phyloP scores from a whole-genome alignment of 352 stramenopile genomes.

The Phytophthora boehmeriae region DNA sequence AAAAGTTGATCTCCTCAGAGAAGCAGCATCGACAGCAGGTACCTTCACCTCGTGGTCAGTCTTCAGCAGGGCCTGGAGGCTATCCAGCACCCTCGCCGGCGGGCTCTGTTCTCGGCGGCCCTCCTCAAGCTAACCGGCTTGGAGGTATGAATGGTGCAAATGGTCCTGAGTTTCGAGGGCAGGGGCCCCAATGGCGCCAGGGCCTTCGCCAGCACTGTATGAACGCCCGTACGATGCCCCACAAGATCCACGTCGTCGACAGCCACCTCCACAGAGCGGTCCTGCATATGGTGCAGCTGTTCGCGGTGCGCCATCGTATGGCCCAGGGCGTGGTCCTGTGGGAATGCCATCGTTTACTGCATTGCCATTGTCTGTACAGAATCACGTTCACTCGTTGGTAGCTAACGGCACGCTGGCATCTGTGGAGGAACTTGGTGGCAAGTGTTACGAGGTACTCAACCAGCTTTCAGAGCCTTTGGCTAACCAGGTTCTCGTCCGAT shows the following conservation, averaged over 20 bases:
- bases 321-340: constrained; percentile 24
- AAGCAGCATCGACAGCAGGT: constrained; percentile 38
- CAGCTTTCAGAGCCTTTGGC: constrained; percentile 75
- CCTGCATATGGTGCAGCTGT: constrained; percentile 23
- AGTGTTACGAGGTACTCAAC: constrained; percentile 83
- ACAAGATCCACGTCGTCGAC: constrained; percentile 32
- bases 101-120: constrained; percentile 38
- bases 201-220: constrained; percentile 30
- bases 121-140: constrained; percentile 33
- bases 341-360: constrained; percentile 36
- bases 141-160: constrained; percentile 24
- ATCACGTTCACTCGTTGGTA: constrained; percentile 68
- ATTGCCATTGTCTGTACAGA: constrained; percentile 69
- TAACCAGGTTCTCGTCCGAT: constrained; percentile 78
- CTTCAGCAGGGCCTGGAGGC: constrained; percentile 11
- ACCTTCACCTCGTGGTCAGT: constrained; percentile 29
- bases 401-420: constrained; percentile 57
- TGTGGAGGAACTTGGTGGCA: constrained; percentile 76
- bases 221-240: constrained; percentile 39
- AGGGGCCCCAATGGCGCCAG: constrained; percentile 21
- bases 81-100: constrained; percentile 20
- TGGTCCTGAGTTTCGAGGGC: constrained; percentile 22
- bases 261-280: constrained; percentile 23
- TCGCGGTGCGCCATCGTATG: constrained; percentile 10
- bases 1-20: constrained; percentile 54